Percentiles rank a stretch among this genome's conserved stretches.
Evolutionary conservation across 768 basidiomycete genomes (phyloP).

Genomic region (Cystoderma amianthinum): DNA sequence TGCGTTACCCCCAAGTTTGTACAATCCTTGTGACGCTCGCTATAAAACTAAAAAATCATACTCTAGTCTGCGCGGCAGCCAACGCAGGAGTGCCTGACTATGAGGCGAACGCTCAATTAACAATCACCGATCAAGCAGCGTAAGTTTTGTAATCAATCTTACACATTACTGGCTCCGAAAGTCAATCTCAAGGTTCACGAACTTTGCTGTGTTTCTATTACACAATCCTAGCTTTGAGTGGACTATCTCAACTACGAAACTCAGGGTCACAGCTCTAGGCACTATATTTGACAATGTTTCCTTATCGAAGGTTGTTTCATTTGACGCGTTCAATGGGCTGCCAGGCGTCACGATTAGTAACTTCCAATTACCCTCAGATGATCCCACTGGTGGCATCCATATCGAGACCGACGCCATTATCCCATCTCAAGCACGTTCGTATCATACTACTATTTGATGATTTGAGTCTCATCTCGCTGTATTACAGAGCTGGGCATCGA

Average conservation of each 20-base stretch:
- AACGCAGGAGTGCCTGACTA: slow-evolving; percentile 64
- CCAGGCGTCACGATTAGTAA: slow-evolving; percentile 67
- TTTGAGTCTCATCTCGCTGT: too few relatives aligned
- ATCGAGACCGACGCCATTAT: slow-evolving; percentile 63
- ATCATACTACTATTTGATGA: slow-evolving; percentile 7
- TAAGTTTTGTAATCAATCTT: slow-evolving; percentile 21
- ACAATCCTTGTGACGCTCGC: background rate
- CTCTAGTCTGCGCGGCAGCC: slow-evolving; percentile 58
- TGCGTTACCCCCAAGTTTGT: slow-evolving; percentile 48
- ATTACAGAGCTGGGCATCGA: slow-evolving; percentile 59
- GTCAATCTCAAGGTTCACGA: slow-evolving; percentile 47
- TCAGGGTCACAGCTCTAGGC: slow-evolving; percentile 59
- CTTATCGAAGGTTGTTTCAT: slow-evolving; percentile 50
- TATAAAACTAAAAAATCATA: slow-evolving; percentile 1
- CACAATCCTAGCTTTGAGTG: slow-evolving; percentile 62
- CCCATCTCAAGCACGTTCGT: slow-evolving; percentile 58
- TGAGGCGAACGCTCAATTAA: slow-evolving; percentile 39
- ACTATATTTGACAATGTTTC: slow-evolving; percentile 63
- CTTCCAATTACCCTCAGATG: slow-evolving; percentile 64
- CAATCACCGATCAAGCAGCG: slow-evolving; percentile 45
- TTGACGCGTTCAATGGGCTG: slow-evolving; percentile 67
- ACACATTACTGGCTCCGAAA: background rate
- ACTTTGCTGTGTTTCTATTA: slow-evolving; percentile 57
- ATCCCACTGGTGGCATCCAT: slow-evolving; percentile 61
- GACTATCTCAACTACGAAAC: slow-evolving; percentile 60